Percentiles rank a stretch among this genome's conserved stretches.
phyloP scores from a whole-genome alignment of 805 yeast genomes.

The Lipomyces yamanashiensis region DNA sequence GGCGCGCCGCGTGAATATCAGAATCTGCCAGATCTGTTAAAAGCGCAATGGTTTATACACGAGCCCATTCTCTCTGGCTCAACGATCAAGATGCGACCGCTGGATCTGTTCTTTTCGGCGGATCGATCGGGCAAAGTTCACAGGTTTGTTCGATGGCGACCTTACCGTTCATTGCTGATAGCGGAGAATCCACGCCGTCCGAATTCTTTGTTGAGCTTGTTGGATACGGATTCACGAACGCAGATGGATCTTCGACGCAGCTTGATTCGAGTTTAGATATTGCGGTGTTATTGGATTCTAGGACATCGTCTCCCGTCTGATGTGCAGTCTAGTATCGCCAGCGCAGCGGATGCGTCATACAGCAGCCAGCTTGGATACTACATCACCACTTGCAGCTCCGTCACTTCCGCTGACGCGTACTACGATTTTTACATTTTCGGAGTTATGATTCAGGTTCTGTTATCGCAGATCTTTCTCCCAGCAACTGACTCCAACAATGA shows the following conservation, averaged over 20 bases:
- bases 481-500: slow-evolving; percentile 20
- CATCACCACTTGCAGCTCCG: slow-evolving; percentile 46
- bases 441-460: slow-evolving; percentile 53
- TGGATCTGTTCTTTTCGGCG: slow-evolving; percentile 53
- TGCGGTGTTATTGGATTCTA: slow-evolving; percentile 59
- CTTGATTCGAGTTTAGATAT: background rate
- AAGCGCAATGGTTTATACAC: slow-evolving; percentile 59
- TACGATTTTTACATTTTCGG: slow-evolving; percentile 59
- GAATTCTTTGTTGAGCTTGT: slow-evolving; percentile 22
- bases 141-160: slow-evolving; percentile 49
- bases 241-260: background rate
- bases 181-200: slow-evolving; percentile 13
- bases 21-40: slow-evolving; percentile 69
- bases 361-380: slow-evolving; percentile 49
- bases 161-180: slow-evolving; percentile 3
- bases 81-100: slow-evolving; percentile 45
- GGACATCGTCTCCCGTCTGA: slow-evolving; percentile 57
- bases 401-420: slow-evolving; percentile 37
- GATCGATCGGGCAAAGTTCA: slow-evolving; percentile 53
- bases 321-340: slow-evolving; percentile 43
- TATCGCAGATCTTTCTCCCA: slow-evolving; percentile 39
- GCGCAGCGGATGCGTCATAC: slow-evolving; percentile 46
- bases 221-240: slow-evolving; percentile 17
- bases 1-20: slow-evolving; percentile 50
- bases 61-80: slow-evolving; percentile 65